Base-by-base conservation (phyloP, 2,329 filamentous ascomycete species). In the Hymenoscyphus fraxineus region DNA sequence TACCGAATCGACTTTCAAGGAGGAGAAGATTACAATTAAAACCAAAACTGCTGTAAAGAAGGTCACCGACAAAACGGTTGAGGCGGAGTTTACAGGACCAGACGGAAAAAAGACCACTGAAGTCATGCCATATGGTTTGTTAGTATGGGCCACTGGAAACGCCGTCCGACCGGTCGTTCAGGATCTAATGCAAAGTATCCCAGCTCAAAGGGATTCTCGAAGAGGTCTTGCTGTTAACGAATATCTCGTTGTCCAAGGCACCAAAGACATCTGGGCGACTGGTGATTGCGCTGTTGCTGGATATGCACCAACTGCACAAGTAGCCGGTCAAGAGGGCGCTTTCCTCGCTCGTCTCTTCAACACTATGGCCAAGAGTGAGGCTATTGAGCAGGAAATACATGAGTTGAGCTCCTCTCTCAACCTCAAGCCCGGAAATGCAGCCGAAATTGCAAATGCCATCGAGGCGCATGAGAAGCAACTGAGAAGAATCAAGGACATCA, bases 1-100 rank as follows among this genome's bases (percentile, higher is more conserved):
- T 84, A 99, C 95, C 72, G 95, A 99, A 82, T 94, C 93, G 80
- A 97, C 94, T 58, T 96, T 99, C 83, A 95, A 96, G 81, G 95
- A 99, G 82, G 95, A 99, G 80, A 93, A 93, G 76, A 99, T 99
- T 76, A 89, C 92, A 73, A 97, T 99, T 80, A 90, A 92, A 79
- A 96, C 95, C 73, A 98, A 98, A 87, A 98, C 95, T 70, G 96
- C 97, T 89, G 95, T 99, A 77, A 98, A 98, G 85, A 93, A 90
- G 67, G 95, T 99, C 66, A 96, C 92, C 39, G 89, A 95, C 74
- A 96, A 91, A 80, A 89, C 87, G 76, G 94, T 99, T 74, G 92
- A 98, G 81, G 95, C 94, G 69, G 92, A 97, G 78, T 86, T 88
- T 60, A 89, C 87, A 63, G 85, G 87, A 61, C 88, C 93, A 19